Conservation (phyloP, 306 rosid species). For the Adenanthera pavonina region DNA sequence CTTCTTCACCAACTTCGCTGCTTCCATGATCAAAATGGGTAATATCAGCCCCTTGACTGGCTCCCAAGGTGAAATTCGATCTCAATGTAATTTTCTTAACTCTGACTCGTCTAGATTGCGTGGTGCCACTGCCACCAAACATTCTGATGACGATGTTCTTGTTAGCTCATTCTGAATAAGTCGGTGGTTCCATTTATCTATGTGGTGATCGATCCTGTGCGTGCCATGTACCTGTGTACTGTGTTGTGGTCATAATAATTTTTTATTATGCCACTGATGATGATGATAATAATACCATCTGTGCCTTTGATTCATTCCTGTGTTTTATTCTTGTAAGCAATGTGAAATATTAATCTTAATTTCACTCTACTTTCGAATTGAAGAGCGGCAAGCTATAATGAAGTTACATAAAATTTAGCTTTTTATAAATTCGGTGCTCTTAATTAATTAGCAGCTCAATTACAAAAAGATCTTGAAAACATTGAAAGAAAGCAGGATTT, state of each 20-base stretch:
- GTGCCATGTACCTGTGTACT: not conserved
- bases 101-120: slow-evolving; percentile 32
- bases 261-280: not conserved
- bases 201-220: not conserved
- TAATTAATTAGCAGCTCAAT: no score
- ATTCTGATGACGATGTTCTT: slow-evolving; percentile 19
- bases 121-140: not conserved
- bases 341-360: no score
- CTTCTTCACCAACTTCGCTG: slow-evolving; percentile 39
- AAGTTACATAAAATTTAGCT: no score
- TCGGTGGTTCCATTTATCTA: not conserved
- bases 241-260: not conserved
- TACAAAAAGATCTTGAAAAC: no score
- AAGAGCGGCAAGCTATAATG: no score
- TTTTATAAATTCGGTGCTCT: no score
- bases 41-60: slow-evolving; percentile 50
- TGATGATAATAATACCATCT: not conserved
- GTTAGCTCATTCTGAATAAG: slow-evolving; percentile 33
- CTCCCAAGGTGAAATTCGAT: slow-evolving; percentile 46
- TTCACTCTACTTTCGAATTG: no score
- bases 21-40: slow-evolving; percentile 54
- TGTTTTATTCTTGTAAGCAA: not conserved
- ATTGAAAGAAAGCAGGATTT: no score
- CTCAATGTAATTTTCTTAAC: slow-evolving; percentile 47
- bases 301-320: not conserved